Base-by-base conservation (phyloP, 2,329 filamentous ascomycete genomes). In the Microcyclospora tardicrescens region DNA sequence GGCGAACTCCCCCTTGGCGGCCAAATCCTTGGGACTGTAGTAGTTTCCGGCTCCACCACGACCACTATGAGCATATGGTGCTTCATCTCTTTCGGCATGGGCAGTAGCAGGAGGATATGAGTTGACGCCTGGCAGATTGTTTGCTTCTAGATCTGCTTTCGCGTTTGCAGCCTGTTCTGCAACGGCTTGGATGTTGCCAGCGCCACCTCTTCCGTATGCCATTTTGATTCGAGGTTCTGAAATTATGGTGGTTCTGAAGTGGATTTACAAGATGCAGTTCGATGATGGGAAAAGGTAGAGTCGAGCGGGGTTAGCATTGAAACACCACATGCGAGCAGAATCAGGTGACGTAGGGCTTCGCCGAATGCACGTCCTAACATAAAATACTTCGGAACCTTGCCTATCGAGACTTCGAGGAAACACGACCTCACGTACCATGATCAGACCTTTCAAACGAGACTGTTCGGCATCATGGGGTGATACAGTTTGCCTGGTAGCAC, bases 11-110 rank as follows among this genome's bases (percentile, higher is more conserved):
- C 65, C 65, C 6, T 54, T 59, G 38, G 59, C 44, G 10, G 50
- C 49, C 16, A 68, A 54, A 24, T 61, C 52, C 27, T 56, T 50
- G 19, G 65, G 65, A 31, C 60, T 58, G 48, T 65, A 68, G 55
- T 57, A 66, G 50, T 69, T 68, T 2, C 65, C 66, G 4, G 61
- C 60, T 30, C 66, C 66, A 31, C 65, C 65, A 31, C 65, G 57
- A 28, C 65, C 65, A 36, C 54, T 61, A 44, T 65, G 61, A 5
- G 63, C 61, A 46, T 67, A 67, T 38, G 62, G 55, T 45, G 59
- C 57, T 38, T 54, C 45, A 29, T 47, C 39, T 9, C 32, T n/a
- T 19, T 43, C 42, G 19, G 38, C 33, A 16, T 42, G 37, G n/a
- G 42, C 43, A 28, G 45, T 41, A 10, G 34, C 12, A 11, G 15